Base-by-base conservation (phyloP, 768 basidiomycete species). In the Amanita thiersii region DNA sequence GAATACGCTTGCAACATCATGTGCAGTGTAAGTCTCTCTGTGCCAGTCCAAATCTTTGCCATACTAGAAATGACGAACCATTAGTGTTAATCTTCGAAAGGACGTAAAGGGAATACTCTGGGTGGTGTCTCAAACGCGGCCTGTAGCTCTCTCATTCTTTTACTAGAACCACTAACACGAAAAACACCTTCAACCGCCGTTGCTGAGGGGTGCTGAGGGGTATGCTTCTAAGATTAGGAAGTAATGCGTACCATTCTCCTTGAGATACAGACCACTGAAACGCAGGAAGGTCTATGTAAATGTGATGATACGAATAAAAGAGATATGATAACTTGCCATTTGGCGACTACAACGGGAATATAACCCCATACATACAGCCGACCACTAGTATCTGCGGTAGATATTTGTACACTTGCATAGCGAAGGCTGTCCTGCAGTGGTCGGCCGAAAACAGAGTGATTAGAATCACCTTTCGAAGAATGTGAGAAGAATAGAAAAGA, bases 1-100 rank as follows among this genome's bases (percentile, higher is more conserved):
- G 56, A 98, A 91, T 41, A 99, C 91, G 52, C 88, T 96, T 14
- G 94, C 94, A 38, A 96, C 91, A 57, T 99, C 94, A 58, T 99
- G 94, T 10, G 90, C 77, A n/a, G 85, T 94, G 58, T 84, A 97
- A 14, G 73, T 68, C 53, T 86, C 81, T 45, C 76, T 66, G 54
- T 80, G 82, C 92, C 94, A 97, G 51, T 96, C 86, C 30, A 99
- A 66, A 40, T 79, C 75, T 63, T 96, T 97, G 46, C 94, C 94
- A 52, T 89, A 99, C 92, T 94, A 53, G 32, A 23, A 35, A 21
- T 39, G 40, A 11, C 17, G 19, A 18, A 31, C 45, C 26, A 45
- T 33, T 33, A 44, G 37, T 29, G 43, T 43, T 33, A 41, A 47
- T 18, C 35, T 31, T 24, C 15, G 45, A 32, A 20, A 43, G 1